A percentile compares a stretch with the other conserved stretches of the same genome.
phyloP scores from a whole-genome alignment of 805 yeast species.

The Candida verbasci region DNA sequence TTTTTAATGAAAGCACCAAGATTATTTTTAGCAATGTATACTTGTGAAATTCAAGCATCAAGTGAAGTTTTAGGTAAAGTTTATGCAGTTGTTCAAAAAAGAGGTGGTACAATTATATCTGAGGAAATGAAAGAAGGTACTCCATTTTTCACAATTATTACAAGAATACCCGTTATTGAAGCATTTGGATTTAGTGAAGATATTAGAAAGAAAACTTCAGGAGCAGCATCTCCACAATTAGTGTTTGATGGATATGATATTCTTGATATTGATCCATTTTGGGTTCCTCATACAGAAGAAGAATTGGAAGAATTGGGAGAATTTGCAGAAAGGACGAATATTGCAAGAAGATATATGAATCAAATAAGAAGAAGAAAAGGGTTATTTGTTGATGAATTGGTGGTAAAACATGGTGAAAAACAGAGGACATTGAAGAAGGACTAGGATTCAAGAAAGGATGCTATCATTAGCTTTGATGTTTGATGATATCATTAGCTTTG shows the following conservation, averaged over 20 bases:
- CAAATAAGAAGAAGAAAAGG: conserved; percentile 83
- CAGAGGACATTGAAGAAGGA: conserved; percentile 84
- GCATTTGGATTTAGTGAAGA: conserved; percentile 97
- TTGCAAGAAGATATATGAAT: conserved; percentile 85
- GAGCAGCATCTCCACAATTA: conserved; percentile 95
- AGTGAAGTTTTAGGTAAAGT: conserved; percentile 94
- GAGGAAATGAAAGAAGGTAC: conserved; percentile 99
- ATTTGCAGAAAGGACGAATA: conserved; percentile 84
- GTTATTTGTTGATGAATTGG: conserved; percentile 81
- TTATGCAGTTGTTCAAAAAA: conserved; percentile 85
- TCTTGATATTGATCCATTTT: conserved; percentile 90
- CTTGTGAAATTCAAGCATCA: conserved; percentile 92
- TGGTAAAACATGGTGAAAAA: conserved; percentile 88
- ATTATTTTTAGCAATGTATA: conserved; percentile 84
- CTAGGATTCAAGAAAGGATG: too few species aligned
- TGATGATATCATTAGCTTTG: too few species aligned
- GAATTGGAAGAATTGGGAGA: conserved; percentile 93
- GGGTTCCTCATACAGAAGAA: conserved; percentile 98
- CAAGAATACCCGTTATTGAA: conserved; percentile 87
- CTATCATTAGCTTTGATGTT: too few species aligned
- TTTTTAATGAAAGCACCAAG: conserved; percentile 85
- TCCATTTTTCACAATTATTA: conserved; percentile 84
- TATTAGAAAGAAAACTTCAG: conserved; percentile 86
- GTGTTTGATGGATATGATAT: conserved; percentile 85
- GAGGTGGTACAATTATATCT: conserved; percentile 78